A percentile compares a stretch with the other conserved stretches of the same genome.
Conservation (phyloP, 148 eudicot genomes). For the Chenopodium formosanum region DNA sequence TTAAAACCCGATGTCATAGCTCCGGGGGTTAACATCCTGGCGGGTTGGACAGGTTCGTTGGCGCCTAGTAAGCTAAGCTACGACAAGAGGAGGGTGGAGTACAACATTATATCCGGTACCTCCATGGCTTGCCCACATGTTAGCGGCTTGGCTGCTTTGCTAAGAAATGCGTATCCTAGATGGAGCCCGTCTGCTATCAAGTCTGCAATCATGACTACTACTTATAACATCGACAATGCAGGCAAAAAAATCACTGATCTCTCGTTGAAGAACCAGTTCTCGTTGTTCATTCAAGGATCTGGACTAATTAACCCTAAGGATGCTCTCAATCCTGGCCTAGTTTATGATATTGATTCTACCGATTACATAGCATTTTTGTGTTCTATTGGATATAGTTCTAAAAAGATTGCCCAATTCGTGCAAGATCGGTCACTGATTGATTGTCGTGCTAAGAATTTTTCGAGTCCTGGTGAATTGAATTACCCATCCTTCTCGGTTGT, state of each 20-base stretch:
- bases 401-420: conserved; percentile 51
- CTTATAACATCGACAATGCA: conserved; percentile 56
- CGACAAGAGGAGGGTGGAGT: conserved; percentile 67
- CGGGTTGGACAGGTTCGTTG: conserved; percentile 71
- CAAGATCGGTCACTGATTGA: conserved; percentile 42
- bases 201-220: conserved; percentile 88
- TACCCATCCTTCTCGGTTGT: conserved; percentile 80
- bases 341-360: conserved; percentile 47
- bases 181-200: conserved; percentile 91
- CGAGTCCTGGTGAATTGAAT: conserved; percentile 64
- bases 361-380: conserved; percentile 70
- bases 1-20: conserved; percentile 90
- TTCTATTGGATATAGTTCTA: conserved; percentile 58
- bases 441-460: conserved; percentile 40
- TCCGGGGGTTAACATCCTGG: conserved; percentile 85
- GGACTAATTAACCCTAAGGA: conserved; percentile 85
- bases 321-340: conserved; percentile 73
- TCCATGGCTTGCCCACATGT: conserved; percentile 97
- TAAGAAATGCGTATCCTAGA: conserved; percentile 58
- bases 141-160: conserved; percentile 77
- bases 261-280: conserved; percentile 51
- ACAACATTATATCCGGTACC: conserved; percentile 88
- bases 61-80: too few relatives aligned
- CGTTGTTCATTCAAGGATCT: conserved; percentile 62
- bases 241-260: conserved; percentile 64